Base-by-base conservation (phyloP, 768 basidiomycete genomes). In the Suillus cothurnatus region DNA sequence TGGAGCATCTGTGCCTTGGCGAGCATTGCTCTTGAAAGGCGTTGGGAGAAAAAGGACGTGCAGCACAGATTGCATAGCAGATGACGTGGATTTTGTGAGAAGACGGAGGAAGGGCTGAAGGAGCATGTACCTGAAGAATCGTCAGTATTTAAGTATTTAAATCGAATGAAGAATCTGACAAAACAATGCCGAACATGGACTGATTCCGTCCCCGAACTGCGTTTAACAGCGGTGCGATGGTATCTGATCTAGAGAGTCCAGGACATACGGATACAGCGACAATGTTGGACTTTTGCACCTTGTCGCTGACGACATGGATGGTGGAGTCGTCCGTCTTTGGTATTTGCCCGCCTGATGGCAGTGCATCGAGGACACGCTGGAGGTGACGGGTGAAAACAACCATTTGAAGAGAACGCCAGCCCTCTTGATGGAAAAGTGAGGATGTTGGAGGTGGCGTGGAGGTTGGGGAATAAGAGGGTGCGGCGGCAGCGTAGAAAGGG, bases 401-500 rank as follows among this genome's bases (percentile, higher is more conserved):
- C 21, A 84, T 85, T 49, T 90, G 84, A 23, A 93, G 78, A 2
- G 91, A 83, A 55, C 91, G 81, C 34, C 79, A 80, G 23, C 91
- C 91, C 76, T 94, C 92, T 6, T 74, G 74, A 21, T 85, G 76
- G 68, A 89, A 80, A 11, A 84, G 58, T 2, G 72, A 68, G 19
- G 71, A 67, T 4, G 73, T 70, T 11, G 71, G 74, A 65, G 68
- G 67, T 68, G 69, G 79, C 52, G 21, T 67, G 47, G 64, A 78
- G 63, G 73, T 67, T 4, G 73, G 12, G 45, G 78, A 68, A 70
- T 83, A 79, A 5, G 78, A 68, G 5, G 85, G 82, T 4, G 86
- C 80, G 0, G 93, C 90, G 1, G 95, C 93, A 2, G 94, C 89
- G 70, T 97, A 97, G 69, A 94, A 93, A 3, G 95, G 94, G 65